These are phyloP conservation scores for Narthecium ossifragum DNA, from an alignment of 106 monocot genomes.

Conservation along the genomic window DNA sequence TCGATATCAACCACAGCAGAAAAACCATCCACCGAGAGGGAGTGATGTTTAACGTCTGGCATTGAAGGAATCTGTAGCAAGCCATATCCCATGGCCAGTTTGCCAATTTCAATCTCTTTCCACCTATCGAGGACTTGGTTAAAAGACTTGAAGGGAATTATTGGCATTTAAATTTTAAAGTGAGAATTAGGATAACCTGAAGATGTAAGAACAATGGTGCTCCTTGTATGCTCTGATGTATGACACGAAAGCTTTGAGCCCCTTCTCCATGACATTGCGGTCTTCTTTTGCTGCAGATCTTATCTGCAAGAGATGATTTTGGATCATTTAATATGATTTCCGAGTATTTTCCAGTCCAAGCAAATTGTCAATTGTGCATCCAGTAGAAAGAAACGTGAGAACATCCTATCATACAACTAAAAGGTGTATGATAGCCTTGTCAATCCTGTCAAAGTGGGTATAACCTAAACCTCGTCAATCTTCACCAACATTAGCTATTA, in stretches of 20 bases:
- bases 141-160: background rate
- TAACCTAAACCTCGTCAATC: too few relatives aligned
- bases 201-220: constrained; percentile 92
- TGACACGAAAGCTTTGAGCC: constrained; percentile 97
- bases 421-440: too few relatives aligned
- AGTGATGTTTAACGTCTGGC: constrained; percentile 91
- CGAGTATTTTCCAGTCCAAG: too few relatives aligned
- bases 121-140: constrained; percentile 40
- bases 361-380: too few relatives aligned
- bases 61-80: constrained; percentile 92
- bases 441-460: too few relatives aligned
- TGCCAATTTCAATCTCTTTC: constrained; percentile 95
- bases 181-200: constrained; percentile 42
- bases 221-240: constrained; percentile 95
- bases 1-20: constrained; percentile 50
- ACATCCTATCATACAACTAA: too few relatives aligned
- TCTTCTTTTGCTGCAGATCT: constrained; percentile 72
- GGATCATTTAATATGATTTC: too few relatives aligned
- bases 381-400: too few relatives aligned
- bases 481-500: too few relatives aligned
- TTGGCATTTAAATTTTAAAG: constrained; percentile 3
- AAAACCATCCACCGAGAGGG: constrained; percentile 79
- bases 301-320: constrained; percentile 37
- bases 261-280: constrained; percentile 95
- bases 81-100: constrained; percentile 89